Percentiles rank a stretch among this genome's conserved stretches.
Evolutionary conservation across 1,284 basidiomycete genomes (phyloP).

Genomic region (Melanopsichium pennsylvanicum): DNA sequence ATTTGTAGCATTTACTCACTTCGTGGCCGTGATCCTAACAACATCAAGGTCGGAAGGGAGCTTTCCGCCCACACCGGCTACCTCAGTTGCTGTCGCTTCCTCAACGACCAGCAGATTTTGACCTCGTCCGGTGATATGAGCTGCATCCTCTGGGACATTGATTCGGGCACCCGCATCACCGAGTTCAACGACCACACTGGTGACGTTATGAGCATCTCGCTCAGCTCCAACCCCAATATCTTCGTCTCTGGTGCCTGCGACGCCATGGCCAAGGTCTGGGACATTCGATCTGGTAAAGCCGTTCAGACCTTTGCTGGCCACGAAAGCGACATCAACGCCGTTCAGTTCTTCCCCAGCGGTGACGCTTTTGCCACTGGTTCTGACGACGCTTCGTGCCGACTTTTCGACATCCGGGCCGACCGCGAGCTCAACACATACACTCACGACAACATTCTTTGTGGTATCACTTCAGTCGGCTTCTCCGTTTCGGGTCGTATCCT

Average conservation of each 20-base stretch:
- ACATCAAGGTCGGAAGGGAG: constrained; percentile 75
- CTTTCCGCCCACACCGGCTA: constrained; percentile 96
- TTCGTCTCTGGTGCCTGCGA: constrained; percentile 99
- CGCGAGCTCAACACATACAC: constrained; percentile 95
- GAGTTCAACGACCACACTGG: constrained; percentile 99
- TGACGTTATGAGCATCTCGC: constrained; percentile 92
- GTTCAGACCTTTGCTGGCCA: constrained; percentile 99
- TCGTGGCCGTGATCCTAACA: constrained; percentile 68
- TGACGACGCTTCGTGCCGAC: constrained; percentile 95
- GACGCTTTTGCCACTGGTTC: constrained; percentile 98
- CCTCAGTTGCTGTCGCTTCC: constrained; percentile 95
- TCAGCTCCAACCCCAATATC: constrained; percentile 90
- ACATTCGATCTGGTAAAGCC: constrained; percentile 93
- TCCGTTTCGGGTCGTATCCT: constrained; percentile 95
- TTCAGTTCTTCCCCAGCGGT: constrained; percentile 99
- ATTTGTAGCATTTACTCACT: constrained; percentile 98
- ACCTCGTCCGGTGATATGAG: constrained; percentile 99
- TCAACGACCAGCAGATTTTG: constrained; percentile 97
- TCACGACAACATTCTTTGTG: constrained; percentile 97
- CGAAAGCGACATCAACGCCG: constrained; percentile 98
- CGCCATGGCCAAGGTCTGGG: constrained; percentile 97
- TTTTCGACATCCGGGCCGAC: constrained; percentile 97
- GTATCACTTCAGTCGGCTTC: constrained; percentile 98
- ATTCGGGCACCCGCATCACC: constrained; percentile 90
- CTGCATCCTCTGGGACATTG: constrained; percentile 99